These are phyloP conservation scores for Candida rishiriensis DNA, from an alignment of 805 yeast genomes.

Conservation along the genomic window DNA sequence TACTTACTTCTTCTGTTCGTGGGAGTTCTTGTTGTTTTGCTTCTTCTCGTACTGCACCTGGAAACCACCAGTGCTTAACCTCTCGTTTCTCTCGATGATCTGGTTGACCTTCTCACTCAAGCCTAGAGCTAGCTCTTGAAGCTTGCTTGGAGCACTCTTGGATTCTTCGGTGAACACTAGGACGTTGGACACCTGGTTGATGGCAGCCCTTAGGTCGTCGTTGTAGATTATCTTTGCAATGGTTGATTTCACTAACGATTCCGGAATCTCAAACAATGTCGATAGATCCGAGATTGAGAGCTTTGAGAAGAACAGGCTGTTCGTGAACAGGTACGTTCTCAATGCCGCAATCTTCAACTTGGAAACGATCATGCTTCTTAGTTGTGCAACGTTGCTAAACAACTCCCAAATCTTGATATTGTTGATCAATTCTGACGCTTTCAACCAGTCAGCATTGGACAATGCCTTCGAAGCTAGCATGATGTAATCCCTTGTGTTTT, in stretches of 20 bases:
- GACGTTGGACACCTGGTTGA: slow-evolving; percentile 61
- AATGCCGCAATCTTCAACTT: slow-evolving; percentile 88
- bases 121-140: slow-evolving; percentile 83
- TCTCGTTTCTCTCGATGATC: slow-evolving; percentile 80
- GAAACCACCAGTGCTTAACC: slow-evolving; percentile 74
- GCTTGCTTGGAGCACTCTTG: slow-evolving; percentile 58
- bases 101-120: slow-evolving; percentile 77
- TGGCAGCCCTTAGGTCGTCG: slow-evolving; percentile 71
- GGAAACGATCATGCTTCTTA: slow-evolving; percentile 66
- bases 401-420: slow-evolving; percentile 84
- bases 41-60: slow-evolving; percentile 33
- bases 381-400: slow-evolving; percentile 61
- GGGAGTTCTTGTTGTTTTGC: slow-evolving; percentile 5
- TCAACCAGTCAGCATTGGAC: slow-evolving; percentile 85
- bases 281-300: slow-evolving; percentile 67
- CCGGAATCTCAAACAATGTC: slow-evolving; percentile 58
- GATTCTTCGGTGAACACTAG: slow-evolving; percentile 71
- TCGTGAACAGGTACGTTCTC: slow-evolving; percentile 87
- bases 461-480: slow-evolving; percentile 88
- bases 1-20: neutral
- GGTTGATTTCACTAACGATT: slow-evolving; percentile 52
- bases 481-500: slow-evolving; percentile 88
- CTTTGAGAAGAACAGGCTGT: slow-evolving; percentile 69
- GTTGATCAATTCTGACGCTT: slow-evolving; percentile 64
- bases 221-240: slow-evolving; percentile 71